Percentiles rank a stretch among this genome's conserved stretches.
Evolutionary conservation across 306 rosid genomes (phyloP).

Genomic region (Vachellia pachyceras): DNA sequence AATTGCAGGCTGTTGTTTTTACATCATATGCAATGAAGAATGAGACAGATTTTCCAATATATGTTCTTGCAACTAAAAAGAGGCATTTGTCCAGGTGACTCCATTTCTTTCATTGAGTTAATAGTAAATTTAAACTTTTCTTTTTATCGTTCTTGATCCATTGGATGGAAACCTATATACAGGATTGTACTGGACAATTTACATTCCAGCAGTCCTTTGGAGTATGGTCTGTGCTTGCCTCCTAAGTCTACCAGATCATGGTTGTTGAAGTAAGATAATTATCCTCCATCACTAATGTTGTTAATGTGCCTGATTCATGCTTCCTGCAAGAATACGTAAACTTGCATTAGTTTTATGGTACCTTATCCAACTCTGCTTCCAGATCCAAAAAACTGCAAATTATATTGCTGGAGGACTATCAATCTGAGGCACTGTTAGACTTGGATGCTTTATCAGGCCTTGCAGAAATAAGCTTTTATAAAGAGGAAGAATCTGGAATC

Average conservation of each 20-base stretch:
- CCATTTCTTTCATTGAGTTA: slow-evolving; percentile 31
- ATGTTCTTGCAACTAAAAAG: slow-evolving; percentile 69
- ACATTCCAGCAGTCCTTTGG: slow-evolving; percentile 57
- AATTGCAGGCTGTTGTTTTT: slow-evolving; percentile 78
- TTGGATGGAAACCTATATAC: slow-evolving; percentile 46
- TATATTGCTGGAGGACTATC: slow-evolving; percentile 63
- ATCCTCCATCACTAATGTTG: slow-evolving; percentile 19
- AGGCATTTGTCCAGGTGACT: slow-evolving; percentile 69
- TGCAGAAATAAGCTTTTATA: slow-evolving; percentile 75
- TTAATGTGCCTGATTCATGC: slow-evolving; percentile 25
- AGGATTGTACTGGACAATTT: slow-evolving; percentile 64
- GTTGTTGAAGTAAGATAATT: slow-evolving; percentile 80
- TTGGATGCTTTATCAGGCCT: slow-evolving; percentile 91
- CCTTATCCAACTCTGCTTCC: slow-evolving; percentile 40
- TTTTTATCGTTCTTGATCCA: slow-evolving; percentile 25
- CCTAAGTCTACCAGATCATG: slow-evolving; percentile 78
- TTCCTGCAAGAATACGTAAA: slow-evolving; percentile 28
- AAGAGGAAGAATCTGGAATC: slow-evolving; percentile 61
- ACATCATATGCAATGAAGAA: slow-evolving; percentile 82
- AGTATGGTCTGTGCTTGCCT: slow-evolving; percentile 72
- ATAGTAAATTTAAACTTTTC: slow-evolving; percentile 5
- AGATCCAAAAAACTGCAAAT: slow-evolving; percentile 78
- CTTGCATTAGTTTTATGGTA: slow-evolving; percentile 37
- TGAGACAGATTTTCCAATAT: slow-evolving; percentile 68
- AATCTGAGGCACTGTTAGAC: slow-evolving; percentile 73